Conservation (phyloP, 2,329 filamentous ascomycete genomes). For the Trichoderma sp. region DNA sequence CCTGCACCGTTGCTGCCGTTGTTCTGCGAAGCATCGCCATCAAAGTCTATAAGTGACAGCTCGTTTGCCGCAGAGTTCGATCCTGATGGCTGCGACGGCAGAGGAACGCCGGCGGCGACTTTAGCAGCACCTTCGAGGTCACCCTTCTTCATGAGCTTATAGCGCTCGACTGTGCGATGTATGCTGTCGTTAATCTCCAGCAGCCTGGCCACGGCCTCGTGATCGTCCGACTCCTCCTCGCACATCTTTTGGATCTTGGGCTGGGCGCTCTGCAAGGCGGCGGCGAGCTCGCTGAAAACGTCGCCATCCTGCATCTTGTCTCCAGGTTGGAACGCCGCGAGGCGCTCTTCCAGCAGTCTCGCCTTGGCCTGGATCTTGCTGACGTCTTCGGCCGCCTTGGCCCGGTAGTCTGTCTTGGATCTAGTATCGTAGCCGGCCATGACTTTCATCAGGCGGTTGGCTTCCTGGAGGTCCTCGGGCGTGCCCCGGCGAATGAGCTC, state of each 20-base stretch:
- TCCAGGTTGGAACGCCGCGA: conserved; percentile 79
- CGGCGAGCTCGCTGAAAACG: conserved; percentile 80
- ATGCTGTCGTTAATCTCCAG: conserved; percentile 99
- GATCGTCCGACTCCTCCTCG: conserved; percentile 95
- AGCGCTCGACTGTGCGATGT: conserved; percentile 92
- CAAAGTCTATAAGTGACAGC: conserved; percentile 92
- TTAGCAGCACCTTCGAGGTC: conserved; percentile 81
- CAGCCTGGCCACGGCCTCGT: conserved; percentile 91
- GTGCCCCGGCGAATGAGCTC: conserved; percentile 91
- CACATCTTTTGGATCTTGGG: conserved; percentile 99
- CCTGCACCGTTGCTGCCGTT: conserved; percentile 49
- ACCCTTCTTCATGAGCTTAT: conserved; percentile 94
- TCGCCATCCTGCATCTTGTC: conserved; percentile 72
- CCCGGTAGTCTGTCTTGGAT: conserved; percentile 95
- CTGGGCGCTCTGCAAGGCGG: conserved; percentile 86
- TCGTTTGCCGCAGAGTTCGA: conserved; percentile 60
- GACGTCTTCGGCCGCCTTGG: conserved; percentile 95
- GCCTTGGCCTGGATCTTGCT: conserved; percentile 95
- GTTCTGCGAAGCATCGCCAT: conserved; percentile 61
- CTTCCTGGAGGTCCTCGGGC: conserved; percentile 92
- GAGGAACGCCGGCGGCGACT: conserved; percentile 75
- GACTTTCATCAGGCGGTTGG: conserved; percentile 96
- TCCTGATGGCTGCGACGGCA: conserved; percentile 57
- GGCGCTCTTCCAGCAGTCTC: conserved; percentile 84
- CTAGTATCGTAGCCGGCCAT: conserved; percentile 98